Evolutionary conservation across 768 basidiomycete genomes (phyloP), one percentile per base, ranked within the genome.

Genomic region (Trametes cubensis): DNA sequence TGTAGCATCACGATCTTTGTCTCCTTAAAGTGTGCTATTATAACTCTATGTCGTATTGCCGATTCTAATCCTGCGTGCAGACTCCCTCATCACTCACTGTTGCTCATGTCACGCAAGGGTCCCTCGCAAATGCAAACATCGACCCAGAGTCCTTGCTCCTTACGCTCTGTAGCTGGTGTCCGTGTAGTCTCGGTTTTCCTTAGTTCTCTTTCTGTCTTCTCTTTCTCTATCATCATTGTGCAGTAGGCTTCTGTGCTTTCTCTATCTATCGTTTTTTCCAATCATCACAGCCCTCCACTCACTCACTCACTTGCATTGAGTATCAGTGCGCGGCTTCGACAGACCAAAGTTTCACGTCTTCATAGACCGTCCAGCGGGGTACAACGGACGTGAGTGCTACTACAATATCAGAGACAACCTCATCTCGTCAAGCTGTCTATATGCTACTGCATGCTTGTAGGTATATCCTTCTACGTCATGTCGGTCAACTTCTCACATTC

Each of bases 21-120:
- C 51, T 63, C 59, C 51, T 64, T 61, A 63, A 63, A 66, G 54
- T 69, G 66, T 69, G 68, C 66, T 60, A 60, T 61, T 52, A 65
- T 46, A 61, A 60, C 39, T 59, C 34, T n/a, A 39, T 47, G 30
- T 23, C 18, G 14, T 20, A 11, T 50, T 44, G 7, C 23, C 34
- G 56, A 21, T 38, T 55, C 60, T 63, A 54, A 64, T 58, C 21
- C 18, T 44, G 39, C 55, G 21, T 34, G 41, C 60, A 63, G 64
- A 61, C 47, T 49, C 46, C 42, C 51, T 42, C 42, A 47, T 30
- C 50, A 44, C 40, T 53, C 49, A 55, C 41, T 45, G 39, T 28
- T 61, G 46, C 51, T 56, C 55, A 7, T 30, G 34, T 34, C 34
- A 34, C 34, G 34, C 26, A 30, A 30, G 44, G 48, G 55, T 53